Base-by-base conservation (phyloP, 805 yeast species). In the Teunomyces kruisii region DNA sequence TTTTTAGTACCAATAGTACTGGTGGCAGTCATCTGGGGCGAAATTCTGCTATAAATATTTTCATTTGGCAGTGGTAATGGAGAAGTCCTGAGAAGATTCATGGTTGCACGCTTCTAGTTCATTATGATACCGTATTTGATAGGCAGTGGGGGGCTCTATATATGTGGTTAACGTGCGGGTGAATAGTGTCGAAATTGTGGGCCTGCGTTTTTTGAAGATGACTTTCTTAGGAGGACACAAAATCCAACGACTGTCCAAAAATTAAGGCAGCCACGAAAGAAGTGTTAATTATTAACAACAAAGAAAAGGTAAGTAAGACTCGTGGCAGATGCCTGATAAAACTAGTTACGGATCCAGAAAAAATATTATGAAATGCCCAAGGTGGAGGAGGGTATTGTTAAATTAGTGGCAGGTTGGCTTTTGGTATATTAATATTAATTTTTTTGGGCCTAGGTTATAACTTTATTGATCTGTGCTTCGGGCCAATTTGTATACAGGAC, bases 61-160 rank as follows among this genome's bases (percentile, higher is more conserved):
- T 49, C 53, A 42, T 51, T 45, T 26, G 52, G 51, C 12, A 50
- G 45, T 15, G 49, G 42, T 27, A 49, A 42, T 13, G 52, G 51
- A 29, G 54, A 46, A 9, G 44, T 40, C 29, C 47, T 35, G 27
- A 43, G 29, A 33, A 44, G 14, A 35, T 35, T 35, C 38, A 35
- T 35, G 22, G 7, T 22, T 14, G 13, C 38, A 9, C 10, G 6
- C 28, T 24, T 19, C 38, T 35, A 35, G 38, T 35, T 16, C 38
- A 35, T 35, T 19, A 13, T 35, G 38, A n/a, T 17, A 22, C 38
- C 17, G 22, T 22, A 22, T 10, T 5, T 9, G 28, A 26, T 10
- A 10, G 28, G 12, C 12, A 8, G 27, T 14, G 19, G 38, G n/a
- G 5, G 12, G 38, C 17, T 35, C 24, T 17, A 35, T 19, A 13